phyloP scores from a whole-genome alignment of 2,329 filamentous ascomycete genomes.

The Paecilomyces sp. region DNA sequence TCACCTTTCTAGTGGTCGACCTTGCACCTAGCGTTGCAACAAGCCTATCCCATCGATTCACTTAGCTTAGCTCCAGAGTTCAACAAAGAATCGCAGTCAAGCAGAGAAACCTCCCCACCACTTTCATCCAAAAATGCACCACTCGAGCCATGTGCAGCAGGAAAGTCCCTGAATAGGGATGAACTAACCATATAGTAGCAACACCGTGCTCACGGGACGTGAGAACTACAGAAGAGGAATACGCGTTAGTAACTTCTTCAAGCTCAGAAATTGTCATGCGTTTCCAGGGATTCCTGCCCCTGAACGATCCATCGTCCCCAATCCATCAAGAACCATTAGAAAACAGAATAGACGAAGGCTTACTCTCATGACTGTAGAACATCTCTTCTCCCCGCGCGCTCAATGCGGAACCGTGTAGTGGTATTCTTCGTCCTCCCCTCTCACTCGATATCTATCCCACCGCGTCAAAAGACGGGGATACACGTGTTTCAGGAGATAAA shows the following conservation, averaged over 20 bases:
- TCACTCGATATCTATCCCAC: not conserved
- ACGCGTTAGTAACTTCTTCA: slow-evolving; percentile 14
- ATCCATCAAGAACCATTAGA: not conserved
- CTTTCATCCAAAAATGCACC: not conserved
- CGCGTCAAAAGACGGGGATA: not conserved
- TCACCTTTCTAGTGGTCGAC: slow-evolving; percentile 64
- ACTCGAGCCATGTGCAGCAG: not conserved
- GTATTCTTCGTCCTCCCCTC: not conserved
- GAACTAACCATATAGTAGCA: slow-evolving; percentile 78
- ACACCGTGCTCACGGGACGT: slow-evolving; percentile 84
- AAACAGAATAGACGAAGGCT: slow-evolving; percentile 19
- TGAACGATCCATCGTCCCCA: not conserved
- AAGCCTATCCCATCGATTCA: slow-evolving; percentile 53
- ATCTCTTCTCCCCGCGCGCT: slow-evolving; percentile 41
- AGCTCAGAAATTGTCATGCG: slow-evolving; percentile 1
- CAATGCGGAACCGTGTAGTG: not conserved
- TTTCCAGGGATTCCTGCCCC: not conserved
- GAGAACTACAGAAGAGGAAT: slow-evolving; percentile 50
- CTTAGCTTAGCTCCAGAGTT: no score
- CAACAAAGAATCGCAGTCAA: no score
- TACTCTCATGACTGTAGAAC: slow-evolving; percentile 97
- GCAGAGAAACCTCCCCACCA: not conserved
- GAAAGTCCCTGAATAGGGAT: not conserved
- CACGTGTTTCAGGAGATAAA: not conserved
- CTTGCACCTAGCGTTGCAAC: slow-evolving; percentile 79